phyloP scores from a whole-genome alignment of 768 basidiomycete genomes.

The Suillus clintonianus region DNA sequence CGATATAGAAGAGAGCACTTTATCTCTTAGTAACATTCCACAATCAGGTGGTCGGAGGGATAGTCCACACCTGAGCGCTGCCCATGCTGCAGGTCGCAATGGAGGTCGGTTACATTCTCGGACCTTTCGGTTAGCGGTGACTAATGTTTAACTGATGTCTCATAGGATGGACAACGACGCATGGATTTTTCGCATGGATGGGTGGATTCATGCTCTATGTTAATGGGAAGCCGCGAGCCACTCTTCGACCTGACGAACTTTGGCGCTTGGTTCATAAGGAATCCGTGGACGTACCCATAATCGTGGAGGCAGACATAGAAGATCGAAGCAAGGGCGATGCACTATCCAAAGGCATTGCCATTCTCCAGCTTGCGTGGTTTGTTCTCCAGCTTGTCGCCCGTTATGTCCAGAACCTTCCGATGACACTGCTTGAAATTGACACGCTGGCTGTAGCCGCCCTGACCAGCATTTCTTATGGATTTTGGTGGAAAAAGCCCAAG shows the following conservation, averaged over 20 bases:
- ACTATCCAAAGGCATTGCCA: neutral
- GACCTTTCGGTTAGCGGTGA: neutral
- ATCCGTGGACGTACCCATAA: neutral
- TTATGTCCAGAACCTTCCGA: neutral
- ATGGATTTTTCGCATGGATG: neutral
- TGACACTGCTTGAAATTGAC: neutral
- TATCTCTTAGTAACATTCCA: accelerated
- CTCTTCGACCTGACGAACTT: neutral
- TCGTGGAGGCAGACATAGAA: neutral
- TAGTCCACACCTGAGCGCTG: neutral
- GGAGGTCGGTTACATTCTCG: neutral
- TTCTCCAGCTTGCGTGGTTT: neutral
- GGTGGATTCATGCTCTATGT: neutral
- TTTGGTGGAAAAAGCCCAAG: neutral
- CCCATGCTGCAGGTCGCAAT: neutral
- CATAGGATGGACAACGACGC: neutral
- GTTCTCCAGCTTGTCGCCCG: neutral
- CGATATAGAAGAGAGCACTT: neutral
- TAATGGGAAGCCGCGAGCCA: neutral
- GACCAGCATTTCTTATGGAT: neutral
- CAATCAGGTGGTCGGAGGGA: neutral
- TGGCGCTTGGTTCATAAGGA: neutral
- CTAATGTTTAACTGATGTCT: neutral
- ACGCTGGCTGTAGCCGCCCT: neutral
- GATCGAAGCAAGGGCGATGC: neutral